These are phyloP conservation scores for Blastobotrys terrestris DNA, from an alignment of 805 yeast genomes.

Conservation along the genomic window DNA sequence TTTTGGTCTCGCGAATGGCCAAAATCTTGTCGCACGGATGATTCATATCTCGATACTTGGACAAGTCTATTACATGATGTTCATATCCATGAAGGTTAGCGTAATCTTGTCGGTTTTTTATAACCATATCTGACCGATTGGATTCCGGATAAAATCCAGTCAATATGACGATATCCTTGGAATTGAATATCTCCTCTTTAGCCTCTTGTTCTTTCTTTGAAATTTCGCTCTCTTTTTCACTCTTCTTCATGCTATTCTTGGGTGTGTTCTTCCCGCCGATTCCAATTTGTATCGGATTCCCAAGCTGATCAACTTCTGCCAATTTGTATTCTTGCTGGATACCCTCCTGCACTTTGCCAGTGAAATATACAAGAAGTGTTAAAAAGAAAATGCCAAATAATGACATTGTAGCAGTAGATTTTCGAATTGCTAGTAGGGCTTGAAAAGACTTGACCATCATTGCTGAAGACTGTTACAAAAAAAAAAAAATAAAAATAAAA, in stretches of 20 bases:
- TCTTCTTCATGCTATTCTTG: neutral
- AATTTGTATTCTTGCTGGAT: neutral
- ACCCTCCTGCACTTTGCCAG: neutral
- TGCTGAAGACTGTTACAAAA: neutral
- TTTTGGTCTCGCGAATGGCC: slow-evolving; percentile 28
- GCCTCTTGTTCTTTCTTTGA: neutral
- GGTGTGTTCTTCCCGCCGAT: neutral
- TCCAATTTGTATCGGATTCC: neutral
- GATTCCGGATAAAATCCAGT: neutral
- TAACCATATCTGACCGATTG: slow-evolving; percentile 1
- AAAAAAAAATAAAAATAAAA: too few relatives aligned
- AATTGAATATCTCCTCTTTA: neutral
- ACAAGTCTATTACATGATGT: slow-evolving; percentile 24
- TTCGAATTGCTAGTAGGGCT: neutral
- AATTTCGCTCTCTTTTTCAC: neutral
- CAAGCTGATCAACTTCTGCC: neutral
- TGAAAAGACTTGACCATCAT: neutral
- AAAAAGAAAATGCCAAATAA: neutral
- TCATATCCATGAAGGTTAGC: slow-evolving; percentile 29
- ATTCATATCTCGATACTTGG: slow-evolving; percentile 15
- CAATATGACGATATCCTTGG: neutral
- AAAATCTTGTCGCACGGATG: slow-evolving; percentile 29
- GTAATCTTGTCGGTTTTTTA: slow-evolving; percentile 27
- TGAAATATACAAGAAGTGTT: neutral
- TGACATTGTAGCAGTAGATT: neutral